phyloP scores from a whole-genome alignment of 2,329 filamentous ascomycete genomes.

The Aspergillus alliaceus region DNA sequence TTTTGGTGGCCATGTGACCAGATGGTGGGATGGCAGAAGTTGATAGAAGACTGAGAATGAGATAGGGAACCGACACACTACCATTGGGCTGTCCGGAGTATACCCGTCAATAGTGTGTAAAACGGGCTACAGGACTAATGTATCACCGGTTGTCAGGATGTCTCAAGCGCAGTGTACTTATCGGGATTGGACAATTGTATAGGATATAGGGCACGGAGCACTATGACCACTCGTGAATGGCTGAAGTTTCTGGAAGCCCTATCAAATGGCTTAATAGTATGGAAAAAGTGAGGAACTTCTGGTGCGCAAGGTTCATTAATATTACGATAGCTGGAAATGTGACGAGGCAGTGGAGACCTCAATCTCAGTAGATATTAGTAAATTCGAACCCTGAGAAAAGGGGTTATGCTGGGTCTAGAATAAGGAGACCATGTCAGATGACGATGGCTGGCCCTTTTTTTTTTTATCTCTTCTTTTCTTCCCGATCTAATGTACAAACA shows the following conservation, averaged over 20 bases:
- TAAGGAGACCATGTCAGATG: not conserved
- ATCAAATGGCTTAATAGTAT: not conserved
- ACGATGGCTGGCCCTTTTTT: not conserved
- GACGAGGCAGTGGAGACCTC: not conserved
- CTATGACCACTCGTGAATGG: not conserved
- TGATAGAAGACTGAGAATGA: too few species aligned
- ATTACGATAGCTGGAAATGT: not conserved
- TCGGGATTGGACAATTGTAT: not conserved
- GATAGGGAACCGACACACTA: not conserved
- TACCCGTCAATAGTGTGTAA: not conserved
- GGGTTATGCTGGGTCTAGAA: not conserved
- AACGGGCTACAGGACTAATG: not conserved
- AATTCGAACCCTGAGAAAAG: slow-evolving; percentile 3
- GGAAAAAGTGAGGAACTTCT: not conserved
- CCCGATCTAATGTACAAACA: too few species aligned
- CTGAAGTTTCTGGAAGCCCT: not conserved
- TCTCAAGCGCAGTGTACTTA: not conserved
- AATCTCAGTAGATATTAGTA: not conserved
- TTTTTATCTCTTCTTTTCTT: too few species aligned
- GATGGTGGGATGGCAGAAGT: not conserved
- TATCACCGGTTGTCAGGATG: not conserved
- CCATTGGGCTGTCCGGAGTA: not conserved
- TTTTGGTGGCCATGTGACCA: not conserved
- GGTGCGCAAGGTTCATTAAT: not conserved
- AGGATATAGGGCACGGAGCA: not conserved